Evolutionary conservation across 2,329 filamentous ascomycete species (phyloP), one percentile per base, ranked within the genome.

Genomic region (Sclerotinia sclerotiorum): DNA sequence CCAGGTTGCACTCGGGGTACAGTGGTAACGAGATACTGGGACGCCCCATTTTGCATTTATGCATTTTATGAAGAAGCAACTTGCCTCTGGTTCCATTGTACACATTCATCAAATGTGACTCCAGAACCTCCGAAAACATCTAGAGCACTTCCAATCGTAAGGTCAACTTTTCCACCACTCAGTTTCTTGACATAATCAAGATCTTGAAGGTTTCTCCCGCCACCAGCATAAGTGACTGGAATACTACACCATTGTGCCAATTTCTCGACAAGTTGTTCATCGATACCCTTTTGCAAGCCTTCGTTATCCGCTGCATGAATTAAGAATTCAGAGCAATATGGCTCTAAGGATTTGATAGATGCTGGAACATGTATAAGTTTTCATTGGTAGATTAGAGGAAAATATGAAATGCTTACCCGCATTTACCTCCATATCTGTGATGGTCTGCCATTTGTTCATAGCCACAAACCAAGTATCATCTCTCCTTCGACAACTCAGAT

Each of bases 361-460:
- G 91, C 94, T 96, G 76, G 27, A 6, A 65, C 21, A 44, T 39
- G 57, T 46, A 54, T 73, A 54, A 75, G 69, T n/a, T 60, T 56
- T 52, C 48, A 29, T 42, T 49, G 2, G 44, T 13, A n/a, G 24
- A 29, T 44, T n/a, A 46, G 42, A 65, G 52, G 51, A 52, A 57
- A 42, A 46, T 29, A 65, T 66, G 24, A 21, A n/a, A 58, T 64
- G 64, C 79, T 71, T 81, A 94, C 94, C 91, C 84, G 91, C 84
- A 72, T 90, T 94, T 72, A 99, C 88, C 78, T 97, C 93, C 88
- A 97, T 97, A 76, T 97, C 92, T 1, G 95, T 98, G 68, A 98
- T 90, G 1, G 93, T 97, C 83, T 98, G 95, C 95, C 95, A 99
- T 79, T 97, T 97, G 80, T 99, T 92, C 90, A 97, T 99, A 67